phyloP scores from a whole-genome alignment of 495 filamentous ascomycete genomes.

The Xylaria castorea region DNA sequence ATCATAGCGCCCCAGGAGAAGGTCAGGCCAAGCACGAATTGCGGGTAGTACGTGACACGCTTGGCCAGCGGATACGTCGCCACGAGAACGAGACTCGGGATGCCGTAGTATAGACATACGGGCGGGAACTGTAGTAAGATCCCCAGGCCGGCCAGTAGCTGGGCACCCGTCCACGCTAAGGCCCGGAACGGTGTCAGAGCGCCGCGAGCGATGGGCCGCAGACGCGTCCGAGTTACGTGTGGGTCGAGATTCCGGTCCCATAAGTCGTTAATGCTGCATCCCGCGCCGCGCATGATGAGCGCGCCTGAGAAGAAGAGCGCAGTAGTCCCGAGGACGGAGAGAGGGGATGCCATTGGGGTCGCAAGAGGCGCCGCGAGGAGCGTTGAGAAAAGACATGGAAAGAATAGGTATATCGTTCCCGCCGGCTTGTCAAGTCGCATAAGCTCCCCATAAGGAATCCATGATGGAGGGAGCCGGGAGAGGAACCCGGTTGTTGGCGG shows the following conservation, averaged over 20 bases:
- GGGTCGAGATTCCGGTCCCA: conserved; percentile 96
- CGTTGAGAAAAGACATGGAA: conserved; percentile 93
- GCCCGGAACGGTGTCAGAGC: conserved; percentile 79
- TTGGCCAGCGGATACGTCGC: conserved; percentile 89
- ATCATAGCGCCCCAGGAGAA: conserved; percentile 98
- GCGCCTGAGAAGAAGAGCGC: conserved; percentile 87
- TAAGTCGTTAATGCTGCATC: conserved; percentile 96
- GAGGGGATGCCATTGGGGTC: conserved; percentile 62
- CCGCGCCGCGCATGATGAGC: conserved; percentile 95
- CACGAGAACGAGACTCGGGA: conserved; percentile 84
- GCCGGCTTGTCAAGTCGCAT: conserved; percentile 92
- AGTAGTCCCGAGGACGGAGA: conserved; percentile 65
- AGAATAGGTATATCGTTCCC: conserved; percentile 94
- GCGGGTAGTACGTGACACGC: conserved; percentile 91
- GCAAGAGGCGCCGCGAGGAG: conserved; percentile 69
- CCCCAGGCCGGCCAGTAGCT: conserved; percentile 80
- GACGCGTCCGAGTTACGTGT: conserved; percentile 83
- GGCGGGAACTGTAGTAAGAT: conserved; percentile 86
- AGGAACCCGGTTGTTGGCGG: conserved; percentile 79
- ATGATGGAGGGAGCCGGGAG: conserved; percentile 73
- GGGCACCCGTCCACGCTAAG: conserved; percentile 79
- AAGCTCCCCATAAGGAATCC: conserved; percentile 93
- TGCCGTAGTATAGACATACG: conserved; percentile 84
- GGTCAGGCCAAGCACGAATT: conserved; percentile 87
- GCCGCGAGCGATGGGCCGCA: conserved; percentile 86